Base-by-base conservation (phyloP, 1,284 basidiomycete species). In the Phaffia rhodozyma region DNA sequence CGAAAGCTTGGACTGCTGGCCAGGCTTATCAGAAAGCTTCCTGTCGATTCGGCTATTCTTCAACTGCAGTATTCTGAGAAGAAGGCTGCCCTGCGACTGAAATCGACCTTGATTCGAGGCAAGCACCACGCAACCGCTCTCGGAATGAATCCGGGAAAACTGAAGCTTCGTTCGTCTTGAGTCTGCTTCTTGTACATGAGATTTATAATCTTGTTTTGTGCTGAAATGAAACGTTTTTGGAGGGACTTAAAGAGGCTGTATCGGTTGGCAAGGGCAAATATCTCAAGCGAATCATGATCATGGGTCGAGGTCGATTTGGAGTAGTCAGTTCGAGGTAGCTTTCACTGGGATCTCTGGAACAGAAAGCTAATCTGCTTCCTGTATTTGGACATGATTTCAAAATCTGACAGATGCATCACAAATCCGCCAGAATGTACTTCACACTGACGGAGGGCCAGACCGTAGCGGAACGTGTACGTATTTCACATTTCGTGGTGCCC, bases 11-110 rank as follows among this genome's bases (percentile, higher is more conserved):
- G 50, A 7, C 57, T 25, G 4, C 30, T 54, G 50, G 49, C 48
- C 30, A 48, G 51, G 11, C 59, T 38, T 20, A 21, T 60, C 50
- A n/a, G 29, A 2, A 27, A 30, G 27, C 29, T 38, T 11, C 59
- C 59, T 23, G 54, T 60, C n/a, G 59, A 51, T 27, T 50, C 52
- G 51, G 59, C 59, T 34, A 60, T 60, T 50, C 59, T 60, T 16
- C 59, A 60, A 43, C 23, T 60, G 50, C 27, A 60, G 59, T 60
- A 53, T 32, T 60, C 59, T 16, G 49, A 53, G 3, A 60, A 60
- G 30, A 30, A 25, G 29, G 50, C 59, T 21, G 50, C 59, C 13
- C 18, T 16, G 32, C 30, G 59, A 29, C 49, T 60, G 4, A 13
- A 21, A 25, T 43, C 52, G 21, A 32, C 51, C n/a, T 25, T 60